Evolutionary conservation across 148 eudicot species (phyloP), one percentile per base, ranked within the genome.

Genomic region (Camellia japonica): DNA sequence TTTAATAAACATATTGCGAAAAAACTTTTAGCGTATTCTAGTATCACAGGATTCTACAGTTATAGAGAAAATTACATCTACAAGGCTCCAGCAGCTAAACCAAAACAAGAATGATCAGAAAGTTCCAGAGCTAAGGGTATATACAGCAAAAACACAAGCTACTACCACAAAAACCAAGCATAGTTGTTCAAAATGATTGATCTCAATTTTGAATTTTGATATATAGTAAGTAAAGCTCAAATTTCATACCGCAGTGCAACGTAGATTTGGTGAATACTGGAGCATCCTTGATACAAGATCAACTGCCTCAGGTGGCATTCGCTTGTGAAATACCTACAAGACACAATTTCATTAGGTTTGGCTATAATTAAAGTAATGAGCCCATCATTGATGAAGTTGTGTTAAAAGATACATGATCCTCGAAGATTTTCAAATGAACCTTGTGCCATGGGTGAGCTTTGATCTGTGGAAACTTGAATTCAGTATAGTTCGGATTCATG

Each of bases 391-490:
- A 51, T 6, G 43, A 52, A 78, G 18, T 46, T n/a, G 7, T 67
- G 49, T 49, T 11, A 47, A 83, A 30, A 46, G 75, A 64, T 72
- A 19, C 20, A 19, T 54, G 6, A 6, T 44, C 5, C 52, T 6
- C 16, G 18, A 62, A 6, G 19, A 71, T 19, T 51, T 81, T 60
- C 18, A 3, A 20, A 74, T 70, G 30, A 68, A 96, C 99, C 97
- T 96, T 96, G 88, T 96, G 98, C 99, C 98, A 96, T 4, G 99
- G 98, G 84, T 95, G 97, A 80, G 99, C 98, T 90, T 95, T 95
- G 81, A 95, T 95, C 82, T 95, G 99, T 11, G 99, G 98, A 81
- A 92, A 92, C 90, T 92, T 92, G 77, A 90, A 94, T 75, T 94
- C 96, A 5, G 82, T 92, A 80, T 94, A 94, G 83, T 90, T 84